phyloP scores from a whole-genome alignment of 352 stramenopile species.

The Phytopythium montanum region DNA sequence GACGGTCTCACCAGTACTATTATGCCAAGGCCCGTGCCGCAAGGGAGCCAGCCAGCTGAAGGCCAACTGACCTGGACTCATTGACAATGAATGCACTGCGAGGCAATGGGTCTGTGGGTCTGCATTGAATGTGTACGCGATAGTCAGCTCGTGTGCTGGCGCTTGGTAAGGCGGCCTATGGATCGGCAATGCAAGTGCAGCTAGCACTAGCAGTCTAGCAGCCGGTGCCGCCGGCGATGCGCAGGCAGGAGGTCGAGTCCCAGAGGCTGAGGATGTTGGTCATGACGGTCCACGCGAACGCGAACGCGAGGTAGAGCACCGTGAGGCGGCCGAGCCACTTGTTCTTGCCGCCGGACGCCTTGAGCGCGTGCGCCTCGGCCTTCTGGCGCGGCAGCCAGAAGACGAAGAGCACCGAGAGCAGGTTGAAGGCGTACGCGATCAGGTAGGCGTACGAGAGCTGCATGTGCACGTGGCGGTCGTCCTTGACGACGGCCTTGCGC shows the following conservation, averaged over 20 bases:
- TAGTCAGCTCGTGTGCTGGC: too few relatives aligned
- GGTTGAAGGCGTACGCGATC: slow-evolving; percentile 54
- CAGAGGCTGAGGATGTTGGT: slow-evolving; percentile 57
- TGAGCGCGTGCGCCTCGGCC: slow-evolving; percentile 35
- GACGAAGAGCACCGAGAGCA: slow-evolving; percentile 44
- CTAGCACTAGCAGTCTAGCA: slow-evolving; percentile 11
- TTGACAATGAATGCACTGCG: too few relatives aligned
- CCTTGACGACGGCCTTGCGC: slow-evolving; percentile 37
- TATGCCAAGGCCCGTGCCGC: too few relatives aligned
- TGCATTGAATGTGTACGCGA: too few relatives aligned
- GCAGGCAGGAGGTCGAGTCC: slow-evolving; percentile 43
- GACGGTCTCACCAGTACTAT: too few relatives aligned
- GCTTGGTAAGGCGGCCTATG: too few relatives aligned
- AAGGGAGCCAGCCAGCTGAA: too few relatives aligned
- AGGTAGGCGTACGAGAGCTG: slow-evolving; percentile 52
- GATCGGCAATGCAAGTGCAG: neutral
- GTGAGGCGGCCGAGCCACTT: slow-evolving; percentile 34
- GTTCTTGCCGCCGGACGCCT: slow-evolving; percentile 35
- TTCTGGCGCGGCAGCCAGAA: slow-evolving; percentile 50
- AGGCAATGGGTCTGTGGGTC: too few relatives aligned
- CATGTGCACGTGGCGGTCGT: slow-evolving; percentile 32
- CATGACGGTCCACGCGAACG: slow-evolving; percentile 53
- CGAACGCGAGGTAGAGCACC: slow-evolving; percentile 34
- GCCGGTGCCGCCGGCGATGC: slow-evolving; percentile 26
- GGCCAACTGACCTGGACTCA: too few relatives aligned